Base-by-base conservation (phyloP, 768 basidiomycete species). In the Leccinum pellstonianum region DNA sequence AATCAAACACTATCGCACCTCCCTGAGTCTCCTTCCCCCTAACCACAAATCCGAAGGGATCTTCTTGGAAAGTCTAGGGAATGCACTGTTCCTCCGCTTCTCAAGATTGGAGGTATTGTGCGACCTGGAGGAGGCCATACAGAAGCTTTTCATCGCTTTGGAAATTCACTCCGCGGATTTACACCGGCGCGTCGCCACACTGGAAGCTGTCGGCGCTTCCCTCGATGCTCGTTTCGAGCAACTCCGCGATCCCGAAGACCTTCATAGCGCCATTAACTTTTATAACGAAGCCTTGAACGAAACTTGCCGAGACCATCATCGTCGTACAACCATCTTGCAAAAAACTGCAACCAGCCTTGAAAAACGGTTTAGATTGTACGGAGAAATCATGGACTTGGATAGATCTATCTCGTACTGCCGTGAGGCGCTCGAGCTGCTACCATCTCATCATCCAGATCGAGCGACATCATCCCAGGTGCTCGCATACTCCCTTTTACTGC, bases 101-200 rank as follows among this genome's bases (percentile, higher is more conserved):
- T 61, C 62, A 15, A 64, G 60, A 35, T n/a, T 56, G 33, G 65
- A 67, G 1, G 17, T 37, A 0, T 46, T 60, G 33, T 25, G 38
- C 10, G 64, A 73, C 53, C 64, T 73, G 8, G 64, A 73, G 37
- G 65, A 65, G 43, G 72, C 71, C 25, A 72, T 73, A 54, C 64
- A 70, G 48, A 67, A 68, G 25, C 62, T 65, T 43, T 59, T 50
- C 19, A 54, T 66, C 25, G 70, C 71, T 10, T 48, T 73, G 55
- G 54, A 60, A n/a, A 60, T 63, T 49, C 62, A 66, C 49, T 56
- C 64, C 17, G 19, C 35, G 21, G 58, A 64, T 47, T 55, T 59
- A 31, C 17, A 56, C 14, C 57, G 59, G 17, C 70, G 66, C 6
- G 23, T 63, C 50, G n/a, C 56, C 29, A 64, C 66, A 1, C 66